Percentiles rank a stretch among this genome's conserved stretches.
These are phyloP conservation scores for Aegilops bicornis DNA, from an alignment of 176 grass and related monocot species.

Conservation along the genomic window DNA sequence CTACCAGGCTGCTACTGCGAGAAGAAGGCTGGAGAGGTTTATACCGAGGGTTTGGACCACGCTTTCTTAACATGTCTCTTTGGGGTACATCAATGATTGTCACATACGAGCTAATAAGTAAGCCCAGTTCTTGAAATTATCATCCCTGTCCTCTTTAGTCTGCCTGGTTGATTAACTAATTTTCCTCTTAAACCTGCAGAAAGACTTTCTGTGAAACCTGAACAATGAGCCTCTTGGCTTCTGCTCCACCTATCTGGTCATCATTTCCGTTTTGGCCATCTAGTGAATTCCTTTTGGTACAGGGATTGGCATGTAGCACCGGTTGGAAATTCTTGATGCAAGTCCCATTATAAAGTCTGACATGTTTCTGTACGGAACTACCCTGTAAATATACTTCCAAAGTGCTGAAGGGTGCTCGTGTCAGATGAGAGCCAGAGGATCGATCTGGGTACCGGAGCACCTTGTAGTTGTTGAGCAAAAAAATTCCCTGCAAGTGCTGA, in stretches of 20 bases:
- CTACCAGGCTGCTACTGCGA: conserved; percentile 57
- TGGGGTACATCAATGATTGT: conserved; percentile 99
- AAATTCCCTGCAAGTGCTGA: background rate
- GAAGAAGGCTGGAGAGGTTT: conserved; percentile 95
- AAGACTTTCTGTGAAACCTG: conserved; percentile 65
- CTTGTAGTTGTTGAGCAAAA: background rate
- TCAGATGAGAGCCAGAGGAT: background rate
- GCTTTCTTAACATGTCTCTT: conserved; percentile 95
- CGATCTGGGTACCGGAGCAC: background rate
- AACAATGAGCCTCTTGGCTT: conserved; percentile 24
- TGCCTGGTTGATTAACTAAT: background rate
- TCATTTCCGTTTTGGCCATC: background rate
- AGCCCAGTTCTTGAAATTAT: background rate
- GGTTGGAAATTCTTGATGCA: background rate
- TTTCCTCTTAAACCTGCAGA: conserved; percentile 39
- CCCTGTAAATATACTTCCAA: background rate
- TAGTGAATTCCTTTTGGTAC: background rate
- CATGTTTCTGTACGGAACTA: background rate
- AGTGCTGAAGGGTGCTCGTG: background rate
- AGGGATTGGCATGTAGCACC: background rate
- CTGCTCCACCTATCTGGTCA: background rate
- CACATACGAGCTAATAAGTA: conserved; percentile 98
- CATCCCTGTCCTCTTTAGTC: background rate
- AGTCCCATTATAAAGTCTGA: background rate
- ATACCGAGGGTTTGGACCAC: conserved; percentile 89